Evolutionary conservation across 805 yeast species (phyloP), one percentile per base, ranked within the genome.

Genomic region (Candida xiaguanensis): DNA sequence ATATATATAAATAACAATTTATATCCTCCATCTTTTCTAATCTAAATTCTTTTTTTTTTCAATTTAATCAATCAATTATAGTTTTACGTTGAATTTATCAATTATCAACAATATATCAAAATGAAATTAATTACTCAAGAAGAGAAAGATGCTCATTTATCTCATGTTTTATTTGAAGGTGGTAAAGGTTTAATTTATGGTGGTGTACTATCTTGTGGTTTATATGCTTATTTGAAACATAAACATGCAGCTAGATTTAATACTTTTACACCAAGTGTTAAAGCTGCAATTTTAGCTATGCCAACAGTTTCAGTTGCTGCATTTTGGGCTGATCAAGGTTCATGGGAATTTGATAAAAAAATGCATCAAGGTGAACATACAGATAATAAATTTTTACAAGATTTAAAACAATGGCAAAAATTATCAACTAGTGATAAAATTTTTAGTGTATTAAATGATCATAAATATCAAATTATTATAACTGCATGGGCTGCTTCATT

Each of bases 261-360:
- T 12, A 47, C 52, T n/a, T 61, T 67, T 51, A 68, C 55, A 47
- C 46, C 73, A 11, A 53, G 63, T 31, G 57, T 68, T 41, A 68
- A 65, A 48, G 53, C 74, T 11, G 58, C 65, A 44, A 50, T 67
- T 32, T 35, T 66, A 26, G 53, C 58, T 17, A 59, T 67, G 62
- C 74, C 74, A 24, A 65, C 73, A 7, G 52, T 67, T 36, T 52
- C 64, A 2, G 38, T 56, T 29, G 56, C 54, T 9, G 72, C 71
- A 0, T 66, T 68, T 41, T 68, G 52, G 53, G 73, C 72, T 11
- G 74, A 68, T 44, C 67, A 64, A 42, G 74, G 74, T 12, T 65
- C 72, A 16, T 58, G 66, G 43, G 72, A 65, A 41, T 68, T 67
- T 41, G 73, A 68, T 46, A 53, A 60, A 36, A 50, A 53, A 34